Conservation (phyloP, 106 monocot species). For the Cymbidium sinense region DNA sequence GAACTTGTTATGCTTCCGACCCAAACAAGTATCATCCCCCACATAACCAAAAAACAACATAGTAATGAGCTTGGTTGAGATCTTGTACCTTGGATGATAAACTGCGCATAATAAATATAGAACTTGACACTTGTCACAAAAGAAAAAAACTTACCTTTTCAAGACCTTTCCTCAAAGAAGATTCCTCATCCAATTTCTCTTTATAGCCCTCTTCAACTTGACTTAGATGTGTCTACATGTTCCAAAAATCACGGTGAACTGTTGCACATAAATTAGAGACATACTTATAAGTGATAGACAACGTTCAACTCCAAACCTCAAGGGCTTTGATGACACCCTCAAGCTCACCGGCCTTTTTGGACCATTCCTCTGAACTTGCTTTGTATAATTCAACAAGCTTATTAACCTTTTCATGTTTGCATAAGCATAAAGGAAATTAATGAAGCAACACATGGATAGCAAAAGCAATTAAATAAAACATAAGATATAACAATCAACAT, state of each 20-base stretch:
- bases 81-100: neutral
- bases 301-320: constrained; percentile 44
- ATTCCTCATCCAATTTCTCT: constrained; percentile 77
- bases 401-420: constrained; percentile 36
- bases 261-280: neutral
- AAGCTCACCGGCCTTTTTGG: constrained; percentile 85
- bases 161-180: constrained; percentile 34
- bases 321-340: constrained; percentile 97
- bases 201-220: constrained; percentile 89
- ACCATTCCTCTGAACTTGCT: constrained; percentile 91
- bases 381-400: constrained; percentile 93
- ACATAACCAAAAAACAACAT: neutral
- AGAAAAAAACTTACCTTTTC: constrained; percentile 51
- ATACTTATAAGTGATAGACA: neutral
- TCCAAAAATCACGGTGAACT: constrained; percentile 1
- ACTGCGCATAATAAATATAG: neutral
- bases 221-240: constrained; percentile 61
- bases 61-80: neutral
- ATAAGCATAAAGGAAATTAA: neutral
- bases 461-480: neutral
- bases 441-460: neutral
- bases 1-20: neutral
- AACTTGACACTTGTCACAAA: neutral
- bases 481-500: neutral
- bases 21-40: neutral